Conservation (phyloP, 1,284 basidiomycete species). For the Cutaneotrichosporon arboriforme region DNA sequence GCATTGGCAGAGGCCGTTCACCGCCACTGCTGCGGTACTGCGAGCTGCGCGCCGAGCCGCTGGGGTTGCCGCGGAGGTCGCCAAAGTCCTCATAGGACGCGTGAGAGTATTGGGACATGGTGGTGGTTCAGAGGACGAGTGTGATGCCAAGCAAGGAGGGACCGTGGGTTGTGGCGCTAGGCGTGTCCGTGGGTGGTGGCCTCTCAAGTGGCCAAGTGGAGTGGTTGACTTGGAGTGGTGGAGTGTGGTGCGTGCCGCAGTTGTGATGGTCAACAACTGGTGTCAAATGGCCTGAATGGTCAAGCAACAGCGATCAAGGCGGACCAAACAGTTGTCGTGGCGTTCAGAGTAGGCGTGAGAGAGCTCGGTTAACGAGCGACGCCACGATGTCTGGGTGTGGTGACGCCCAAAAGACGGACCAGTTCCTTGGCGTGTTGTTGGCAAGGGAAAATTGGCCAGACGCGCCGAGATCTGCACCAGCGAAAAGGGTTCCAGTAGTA, state of each 20-base stretch:
- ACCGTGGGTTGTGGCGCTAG: not conserved
- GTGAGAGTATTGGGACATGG: conserved; percentile 7
- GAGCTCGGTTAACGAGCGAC: too few species aligned
- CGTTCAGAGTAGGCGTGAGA: too few species aligned
- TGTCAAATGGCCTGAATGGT: too few species aligned
- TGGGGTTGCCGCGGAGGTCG: conserved; percentile 3
- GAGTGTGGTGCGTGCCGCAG: not conserved
- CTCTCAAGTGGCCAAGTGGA: too few species aligned
- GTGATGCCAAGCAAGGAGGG: not conserved
- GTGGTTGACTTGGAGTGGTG: not conserved
- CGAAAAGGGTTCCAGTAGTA: not conserved
- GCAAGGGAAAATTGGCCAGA: too few species aligned
- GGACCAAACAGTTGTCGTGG: too few species aligned
- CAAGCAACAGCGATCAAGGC: too few species aligned
- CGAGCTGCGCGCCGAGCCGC: conserved; percentile 17
- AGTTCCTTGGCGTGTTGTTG: too few species aligned
- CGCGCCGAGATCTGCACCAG: too few species aligned
- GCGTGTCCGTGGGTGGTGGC: not conserved
- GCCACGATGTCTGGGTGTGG: too few species aligned
- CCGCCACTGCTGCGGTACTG: conserved; percentile 9
- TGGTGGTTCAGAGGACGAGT: conserved; percentile 3
- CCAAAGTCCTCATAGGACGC: not conserved
- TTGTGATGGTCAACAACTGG: too few species aligned
- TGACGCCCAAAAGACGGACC: too few species aligned
- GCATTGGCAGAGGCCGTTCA: conserved; percentile 19